Percentiles rank a stretch among this genome's conserved stretches.
phyloP scores from a whole-genome alignment of 306 rosid species.

The Mimosa bimucronata region DNA sequence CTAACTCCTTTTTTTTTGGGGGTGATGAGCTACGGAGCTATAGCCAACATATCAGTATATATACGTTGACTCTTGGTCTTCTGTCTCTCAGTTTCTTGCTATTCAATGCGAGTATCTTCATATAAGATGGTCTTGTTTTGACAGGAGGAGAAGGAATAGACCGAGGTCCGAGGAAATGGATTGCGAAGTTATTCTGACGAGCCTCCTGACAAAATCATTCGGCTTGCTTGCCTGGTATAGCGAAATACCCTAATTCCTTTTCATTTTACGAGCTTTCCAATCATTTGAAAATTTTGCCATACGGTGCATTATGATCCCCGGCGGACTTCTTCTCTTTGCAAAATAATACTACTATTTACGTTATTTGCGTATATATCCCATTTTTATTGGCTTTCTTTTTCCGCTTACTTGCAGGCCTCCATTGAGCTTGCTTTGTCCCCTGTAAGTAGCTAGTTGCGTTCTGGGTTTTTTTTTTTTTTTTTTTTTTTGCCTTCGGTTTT shows the following conservation, averaged over 20 bases:
- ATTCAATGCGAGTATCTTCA: not conserved
- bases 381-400: not conserved
- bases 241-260: conserved; percentile 3
- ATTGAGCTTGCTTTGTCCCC: conserved; percentile 48
- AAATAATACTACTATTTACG: not conserved
- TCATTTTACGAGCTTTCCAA: not conserved
- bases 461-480: too few relatives aligned
- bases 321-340: not conserved
- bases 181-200: conserved; percentile 33
- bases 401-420: conserved; percentile 61
- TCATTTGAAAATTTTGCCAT: not conserved
- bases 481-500: not conserved
- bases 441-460: conserved; percentile 49
- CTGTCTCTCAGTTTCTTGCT: not conserved
- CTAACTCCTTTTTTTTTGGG: too few relatives aligned
- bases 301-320: not conserved
- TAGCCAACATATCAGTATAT: not conserved
- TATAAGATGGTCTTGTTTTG: not conserved
- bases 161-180: conserved; percentile 43
- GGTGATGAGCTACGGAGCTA: too few relatives aligned
- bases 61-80: conserved; percentile 28
- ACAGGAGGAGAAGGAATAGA: conserved; percentile 1
- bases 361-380: not conserved
- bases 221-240: conserved; percentile 51
- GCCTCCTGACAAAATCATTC: conserved; percentile 39